A percentile compares a stretch with the other conserved stretches of the same genome.
Evolutionary conservation across 345 rosid genomes (phyloP).

Genomic region (Clarkia xantiana): DNA sequence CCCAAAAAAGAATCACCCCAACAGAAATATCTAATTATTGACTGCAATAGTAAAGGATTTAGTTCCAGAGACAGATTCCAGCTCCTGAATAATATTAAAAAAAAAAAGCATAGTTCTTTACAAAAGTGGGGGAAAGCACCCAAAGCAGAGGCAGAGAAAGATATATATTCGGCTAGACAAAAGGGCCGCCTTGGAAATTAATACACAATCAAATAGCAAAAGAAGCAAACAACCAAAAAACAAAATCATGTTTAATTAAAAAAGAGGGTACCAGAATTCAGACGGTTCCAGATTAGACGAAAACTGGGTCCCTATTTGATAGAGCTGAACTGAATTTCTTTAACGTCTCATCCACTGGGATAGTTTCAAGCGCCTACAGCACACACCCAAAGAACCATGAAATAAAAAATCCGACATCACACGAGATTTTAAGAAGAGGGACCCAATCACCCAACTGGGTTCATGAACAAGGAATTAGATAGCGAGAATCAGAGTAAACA

Average conservation of each 20-base stretch:
- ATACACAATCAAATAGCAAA: neutral
- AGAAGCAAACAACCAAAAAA: neutral
- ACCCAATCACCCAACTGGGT: neutral
- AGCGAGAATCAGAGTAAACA: neutral
- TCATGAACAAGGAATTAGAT: neutral
- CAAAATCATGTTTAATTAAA: no score
- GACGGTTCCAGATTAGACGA: neutral
- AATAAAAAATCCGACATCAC: neutral
- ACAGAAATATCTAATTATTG: no score
- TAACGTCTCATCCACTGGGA: neutral
- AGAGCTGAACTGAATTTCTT: neutral
- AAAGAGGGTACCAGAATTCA: neutral
- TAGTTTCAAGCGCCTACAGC: no score
- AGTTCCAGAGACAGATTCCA: neutral
- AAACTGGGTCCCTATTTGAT: neutral
- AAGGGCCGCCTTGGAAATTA: constrained; percentile 1
- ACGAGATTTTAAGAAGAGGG: neutral
- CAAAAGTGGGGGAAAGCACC: neutral
- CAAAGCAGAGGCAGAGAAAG: constrained; percentile 1
- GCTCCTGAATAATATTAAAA: neutral
- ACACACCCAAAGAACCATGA: no score
- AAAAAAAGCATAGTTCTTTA: neutral
- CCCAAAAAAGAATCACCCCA: no score
- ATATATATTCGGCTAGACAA: constrained; percentile 1
- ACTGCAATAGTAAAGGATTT: neutral